phyloP scores from a whole-genome alignment of 1,139 yeast genomes.

The Pichia inconspicua region DNA sequence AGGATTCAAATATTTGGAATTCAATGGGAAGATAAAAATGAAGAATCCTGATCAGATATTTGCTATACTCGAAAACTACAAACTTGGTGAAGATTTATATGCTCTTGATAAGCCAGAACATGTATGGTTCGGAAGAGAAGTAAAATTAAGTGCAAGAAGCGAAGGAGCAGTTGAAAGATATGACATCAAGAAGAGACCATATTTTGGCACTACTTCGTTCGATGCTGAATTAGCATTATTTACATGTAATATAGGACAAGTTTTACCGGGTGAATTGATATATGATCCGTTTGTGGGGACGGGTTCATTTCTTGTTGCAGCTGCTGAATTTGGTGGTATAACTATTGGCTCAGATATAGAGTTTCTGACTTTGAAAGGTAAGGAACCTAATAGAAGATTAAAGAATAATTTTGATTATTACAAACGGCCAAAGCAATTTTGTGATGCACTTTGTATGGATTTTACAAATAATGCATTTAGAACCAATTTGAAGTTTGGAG shows the following conservation, averaged over 20 bases:
- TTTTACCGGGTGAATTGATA: slow-evolving; percentile 52
- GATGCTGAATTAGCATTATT: slow-evolving; percentile 83
- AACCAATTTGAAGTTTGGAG: slow-evolving; percentile 53
- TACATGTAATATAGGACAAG: slow-evolving; percentile 81
- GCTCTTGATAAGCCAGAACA: slow-evolving; percentile 38
- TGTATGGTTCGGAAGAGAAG: slow-evolving; percentile 70
- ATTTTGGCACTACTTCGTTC: slow-evolving; percentile 93
- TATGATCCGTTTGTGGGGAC: slow-evolving; percentile 98
- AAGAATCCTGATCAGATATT: slow-evolving; percentile 69
- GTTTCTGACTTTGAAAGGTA: slow-evolving; percentile 75
- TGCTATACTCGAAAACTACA: slow-evolving; percentile 69
- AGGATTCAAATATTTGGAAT: slow-evolving; percentile 57
- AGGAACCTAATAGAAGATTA: slow-evolving; percentile 32
- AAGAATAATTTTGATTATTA: slow-evolving; percentile 61
- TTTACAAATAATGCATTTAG: slow-evolving; percentile 87
- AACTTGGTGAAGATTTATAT: slow-evolving; percentile 38
- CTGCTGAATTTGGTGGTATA: slow-evolving; percentile 76
- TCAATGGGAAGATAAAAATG: slow-evolving; percentile 73
- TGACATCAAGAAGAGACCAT: slow-evolving; percentile 74
- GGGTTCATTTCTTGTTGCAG: slow-evolving; percentile 88
- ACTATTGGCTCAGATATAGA: slow-evolving; percentile 90
- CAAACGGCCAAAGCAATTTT: slow-evolving; percentile 44
- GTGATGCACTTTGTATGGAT: slow-evolving; percentile 87
- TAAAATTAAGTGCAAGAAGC: slow-evolving; percentile 58
- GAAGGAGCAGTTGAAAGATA: slow-evolving; percentile 59